Conservation (phyloP, 2,329 filamentous ascomycete genomes). For the Xylaria sp. region DNA sequence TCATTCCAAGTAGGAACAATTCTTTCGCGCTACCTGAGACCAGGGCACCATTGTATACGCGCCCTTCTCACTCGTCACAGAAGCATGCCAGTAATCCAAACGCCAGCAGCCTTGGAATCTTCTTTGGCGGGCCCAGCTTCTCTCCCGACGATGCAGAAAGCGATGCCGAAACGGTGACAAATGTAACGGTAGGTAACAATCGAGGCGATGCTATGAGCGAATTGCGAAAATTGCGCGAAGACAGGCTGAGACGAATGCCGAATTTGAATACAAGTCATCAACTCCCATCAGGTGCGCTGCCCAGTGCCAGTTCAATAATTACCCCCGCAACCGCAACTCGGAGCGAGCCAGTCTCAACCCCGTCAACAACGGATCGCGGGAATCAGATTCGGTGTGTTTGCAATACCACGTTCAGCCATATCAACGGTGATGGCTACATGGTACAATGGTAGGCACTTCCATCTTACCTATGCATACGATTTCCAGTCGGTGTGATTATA, state of each 20-base stretch:
- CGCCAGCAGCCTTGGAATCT: constrained; percentile 38
- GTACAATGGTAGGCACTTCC: constrained; percentile 53
- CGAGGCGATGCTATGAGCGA: constrained; percentile 56
- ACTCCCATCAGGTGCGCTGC: constrained; percentile 31
- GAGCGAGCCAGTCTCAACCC: constrained; percentile 44
- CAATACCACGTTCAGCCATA: constrained; percentile 33
- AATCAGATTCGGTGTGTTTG: constrained; percentile 54
- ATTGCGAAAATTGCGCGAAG: constrained; percentile 53
- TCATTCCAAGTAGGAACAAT: constrained; percentile 55
- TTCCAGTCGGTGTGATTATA: constrained; percentile 6
- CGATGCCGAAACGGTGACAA: constrained; percentile 54
- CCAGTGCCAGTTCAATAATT: constrained; percentile 33
- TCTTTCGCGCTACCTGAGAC: constrained; percentile 56
- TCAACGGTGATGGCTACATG: constrained; percentile 49
- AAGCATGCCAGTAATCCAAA: constrained; percentile 48
- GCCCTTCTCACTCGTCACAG: constrained; percentile 43
- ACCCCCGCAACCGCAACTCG: constrained; percentile 50
- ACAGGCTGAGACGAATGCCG: constrained; percentile 40
- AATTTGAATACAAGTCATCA: constrained; percentile 33
- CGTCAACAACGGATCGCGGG: constrained; percentile 37
- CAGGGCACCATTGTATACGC: constrained; percentile 40
- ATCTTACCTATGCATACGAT: neutral
- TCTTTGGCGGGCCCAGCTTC: constrained; percentile 30
- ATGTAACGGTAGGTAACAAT: constrained; percentile 36
- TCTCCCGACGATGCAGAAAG: constrained; percentile 44